Conservation (phyloP, 768 basidiomycete genomes). For the Boletus sp. region DNA sequence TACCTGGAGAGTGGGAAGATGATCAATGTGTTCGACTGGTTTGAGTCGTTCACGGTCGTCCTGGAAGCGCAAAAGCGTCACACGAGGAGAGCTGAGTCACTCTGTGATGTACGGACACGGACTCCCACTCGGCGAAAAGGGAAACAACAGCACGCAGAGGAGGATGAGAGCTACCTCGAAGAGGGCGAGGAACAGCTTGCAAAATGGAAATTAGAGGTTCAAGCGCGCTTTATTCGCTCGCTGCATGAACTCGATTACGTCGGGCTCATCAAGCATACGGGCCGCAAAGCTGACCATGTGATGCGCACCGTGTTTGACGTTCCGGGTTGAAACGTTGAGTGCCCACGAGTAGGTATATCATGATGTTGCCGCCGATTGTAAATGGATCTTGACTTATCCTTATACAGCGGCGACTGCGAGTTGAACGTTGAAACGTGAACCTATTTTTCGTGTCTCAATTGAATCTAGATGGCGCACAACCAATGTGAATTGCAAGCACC, state of each 20-base stretch:
- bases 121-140: slow-evolving; percentile 26
- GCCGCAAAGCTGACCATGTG: slow-evolving; percentile 75
- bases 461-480: neutral
- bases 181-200: slow-evolving; percentile 38
- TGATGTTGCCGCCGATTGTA: neutral
- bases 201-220: slow-evolving; percentile 60
- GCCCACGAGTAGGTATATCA: slow-evolving; percentile 14
- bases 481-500: slow-evolving; percentile 1
- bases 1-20: slow-evolving; percentile 78
- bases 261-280: slow-evolving; percentile 77
- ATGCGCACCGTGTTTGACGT: slow-evolving; percentile 61
- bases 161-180: slow-evolving; percentile 14
- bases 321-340: slow-evolving; percentile 10
- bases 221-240: slow-evolving; percentile 75
- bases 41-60: slow-evolving; percentile 66
- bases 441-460: neutral
- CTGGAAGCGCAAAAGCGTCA: slow-evolving; percentile 53
- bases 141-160: slow-evolving; percentile 25
- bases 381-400: slow-evolving; percentile 5
- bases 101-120: neutral
- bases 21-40: slow-evolving; percentile 91
- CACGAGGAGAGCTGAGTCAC: neutral
- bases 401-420: neutral
- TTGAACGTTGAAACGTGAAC: neutral
- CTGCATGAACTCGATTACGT: slow-evolving; percentile 80